A percentile compares a stretch with the other conserved stretches of the same genome.
Evolutionary conservation across 169 alveolate genomes (phyloP).

Genomic region (Plasmodium inui): DNA sequence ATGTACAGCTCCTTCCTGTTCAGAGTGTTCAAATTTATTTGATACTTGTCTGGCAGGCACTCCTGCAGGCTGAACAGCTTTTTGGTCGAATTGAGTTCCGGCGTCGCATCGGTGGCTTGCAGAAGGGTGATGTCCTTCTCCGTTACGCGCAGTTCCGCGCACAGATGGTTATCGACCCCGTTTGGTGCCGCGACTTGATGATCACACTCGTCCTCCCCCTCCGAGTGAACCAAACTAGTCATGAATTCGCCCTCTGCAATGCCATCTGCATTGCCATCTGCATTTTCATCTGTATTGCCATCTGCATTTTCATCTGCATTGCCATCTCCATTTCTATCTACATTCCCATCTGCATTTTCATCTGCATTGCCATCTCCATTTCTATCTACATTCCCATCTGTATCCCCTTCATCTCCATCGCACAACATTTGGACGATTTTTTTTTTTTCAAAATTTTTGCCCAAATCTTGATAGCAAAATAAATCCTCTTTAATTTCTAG

Average conservation of each 20-base stretch:
- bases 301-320: background rate
- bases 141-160: background rate
- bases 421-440: conserved; percentile 38
- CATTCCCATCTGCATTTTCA: background rate
- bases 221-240: background rate
- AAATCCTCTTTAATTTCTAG: conserved; percentile 63
- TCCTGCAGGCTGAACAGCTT: conserved; percentile 49
- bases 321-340: background rate
- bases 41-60: conserved; percentile 65
- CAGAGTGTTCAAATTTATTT: conserved; percentile 47
- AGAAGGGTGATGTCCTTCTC: background rate
- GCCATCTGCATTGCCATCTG: background rate
- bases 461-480: conserved; percentile 56
- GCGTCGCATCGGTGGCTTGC: background rate
- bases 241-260: too few relatives aligned
- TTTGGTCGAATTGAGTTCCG: background rate
- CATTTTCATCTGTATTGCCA: background rate
- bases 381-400: background rate
- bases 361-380: background rate
- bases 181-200: background rate
- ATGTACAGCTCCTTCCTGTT: conserved; percentile 38
- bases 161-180: background rate
- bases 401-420: too few relatives aligned
- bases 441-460: conserved; percentile 50
- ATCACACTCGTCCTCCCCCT: background rate